Evolutionary conservation across 208 protist species (phyloP).

Genomic region (Vickermania ingenoplastis): DNA sequence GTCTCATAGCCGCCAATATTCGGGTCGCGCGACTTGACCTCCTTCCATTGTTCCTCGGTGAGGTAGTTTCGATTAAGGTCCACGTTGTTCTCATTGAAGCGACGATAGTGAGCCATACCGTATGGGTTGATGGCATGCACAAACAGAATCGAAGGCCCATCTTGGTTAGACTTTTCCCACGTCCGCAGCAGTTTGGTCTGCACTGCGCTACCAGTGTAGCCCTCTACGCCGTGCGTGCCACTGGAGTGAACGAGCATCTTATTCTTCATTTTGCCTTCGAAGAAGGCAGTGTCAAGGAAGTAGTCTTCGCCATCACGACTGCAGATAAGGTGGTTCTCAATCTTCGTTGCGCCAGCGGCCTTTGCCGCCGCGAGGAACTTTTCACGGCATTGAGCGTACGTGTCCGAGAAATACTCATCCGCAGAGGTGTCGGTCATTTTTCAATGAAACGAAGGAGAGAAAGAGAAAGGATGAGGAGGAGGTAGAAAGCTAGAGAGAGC

Average conservation of each 20-base stretch:
- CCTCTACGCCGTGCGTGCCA: conserved; percentile 73
- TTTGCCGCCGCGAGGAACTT: conserved; percentile 67
- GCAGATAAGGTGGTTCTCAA: conserved; percentile 39
- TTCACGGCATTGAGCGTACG: conserved; percentile 49
- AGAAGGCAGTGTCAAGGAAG: conserved; percentile 69
- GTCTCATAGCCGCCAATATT: conserved; percentile 45
- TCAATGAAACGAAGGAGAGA: too few relatives aligned
- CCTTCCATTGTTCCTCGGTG: conserved; percentile 35
- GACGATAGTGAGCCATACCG: conserved; percentile 72
- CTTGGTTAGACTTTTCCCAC: conserved; percentile 34
- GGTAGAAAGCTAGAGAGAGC: too few relatives aligned
- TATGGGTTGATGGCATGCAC: conserved; percentile 82
- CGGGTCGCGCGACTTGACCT: conserved; percentile 20
- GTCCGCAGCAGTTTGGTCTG: conserved; percentile 61
- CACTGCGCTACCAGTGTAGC: conserved; percentile 77
- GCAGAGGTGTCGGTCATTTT: conserved; percentile 40
- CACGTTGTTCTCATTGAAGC: conserved; percentile 81
- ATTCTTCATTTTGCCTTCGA: conserved; percentile 27
- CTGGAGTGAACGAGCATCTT: conserved; percentile 71
- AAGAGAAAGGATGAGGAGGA: too few relatives aligned
- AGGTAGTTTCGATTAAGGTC: conserved; percentile 81
- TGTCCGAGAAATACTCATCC: conserved; percentile 59
- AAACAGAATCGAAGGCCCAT: conserved; percentile 70
- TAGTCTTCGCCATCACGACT: conserved; percentile 41
- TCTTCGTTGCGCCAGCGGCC: conserved; percentile 26